Evolutionary conservation across 345 rosid genomes (phyloP), one percentile per base, ranked within the genome.

Genomic region (Melastoma malabathricum): DNA sequence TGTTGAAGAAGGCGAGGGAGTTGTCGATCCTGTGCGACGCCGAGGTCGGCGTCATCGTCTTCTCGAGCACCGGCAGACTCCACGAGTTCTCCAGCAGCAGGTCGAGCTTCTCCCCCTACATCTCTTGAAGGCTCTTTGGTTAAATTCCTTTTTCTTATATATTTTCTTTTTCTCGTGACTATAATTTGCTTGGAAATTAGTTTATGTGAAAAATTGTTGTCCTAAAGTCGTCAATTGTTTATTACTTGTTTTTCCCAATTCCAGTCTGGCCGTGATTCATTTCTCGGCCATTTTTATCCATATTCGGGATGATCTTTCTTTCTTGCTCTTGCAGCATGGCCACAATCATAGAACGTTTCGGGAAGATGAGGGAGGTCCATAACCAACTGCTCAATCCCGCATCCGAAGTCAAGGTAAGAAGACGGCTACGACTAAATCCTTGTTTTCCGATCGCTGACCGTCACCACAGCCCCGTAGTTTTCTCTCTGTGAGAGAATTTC

Each of bases 331-430:
- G 59, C 75, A 86, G 95, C 63, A 72, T 83, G 92, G 60, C 68
- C 56, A 48, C 75, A n/a, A 61, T 75, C 8, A 73, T 86, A 38
- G 86, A 79, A 13, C 82, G 82, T 56, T 83, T 78, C 79, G 75
- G 64, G 66, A 80, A 65, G 59, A 62, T 64, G 34, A 86, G 77
- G 62, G 84, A 80, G 68, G 86, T 75, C 54, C 59, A 67, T 10
- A 64, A 70, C 38, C 83, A 68, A 65, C 64, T 69, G 39, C 9
- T 65, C 61, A 76, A 72, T 68, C 81, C 73, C 17, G 78, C 82
- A 44, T 72, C 89, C 6, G 95, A 86, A 71, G 34, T 73, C 44
- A 78, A 75, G 92, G 95, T 86, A 76, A 5, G 2, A 22, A 22
- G 25, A 22, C 25, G 25, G 25, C 25, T 22, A 1, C 25, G 25